A percentile compares a stretch with the other conserved stretches of the same genome.
These are phyloP conservation scores for Kwoniella europaea DNA, from an alignment of 768 basidiomycete species.

Conservation along the genomic window DNA sequence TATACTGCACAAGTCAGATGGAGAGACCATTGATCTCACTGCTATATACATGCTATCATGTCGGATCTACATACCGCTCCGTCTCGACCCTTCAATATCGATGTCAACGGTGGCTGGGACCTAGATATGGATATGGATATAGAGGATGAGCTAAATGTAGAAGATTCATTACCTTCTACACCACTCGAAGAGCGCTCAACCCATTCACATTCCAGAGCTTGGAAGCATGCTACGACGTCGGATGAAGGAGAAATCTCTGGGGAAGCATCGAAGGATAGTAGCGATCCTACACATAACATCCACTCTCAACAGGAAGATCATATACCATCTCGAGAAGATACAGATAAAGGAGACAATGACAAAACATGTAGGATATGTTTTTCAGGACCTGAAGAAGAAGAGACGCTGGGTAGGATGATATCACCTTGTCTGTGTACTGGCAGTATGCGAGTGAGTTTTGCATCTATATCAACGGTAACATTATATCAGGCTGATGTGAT, in stretches of 20 bases:
- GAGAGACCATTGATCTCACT: too few species aligned
- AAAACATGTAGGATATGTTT: slow-evolving; percentile 77
- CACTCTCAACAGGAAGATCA: background rate
- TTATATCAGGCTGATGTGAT: background rate
- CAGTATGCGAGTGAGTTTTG: slow-evolving; percentile 67
- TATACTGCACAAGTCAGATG: too few species aligned
- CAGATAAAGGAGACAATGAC: slow-evolving; percentile 34
- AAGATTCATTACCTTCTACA: slow-evolving; percentile 25
- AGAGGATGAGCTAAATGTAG: slow-evolving; percentile 26
- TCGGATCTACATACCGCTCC: background rate
- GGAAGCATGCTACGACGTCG: background rate
- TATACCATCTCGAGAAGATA: background rate
- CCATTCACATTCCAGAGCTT: background rate
- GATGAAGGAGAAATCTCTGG: background rate
- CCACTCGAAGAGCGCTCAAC: background rate
- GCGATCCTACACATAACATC: background rate
- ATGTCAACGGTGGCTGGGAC: background rate
- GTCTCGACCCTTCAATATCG: background rate
- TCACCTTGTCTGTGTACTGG: slow-evolving; percentile 80
- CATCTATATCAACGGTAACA: background rate
- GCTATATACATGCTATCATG: too few species aligned
- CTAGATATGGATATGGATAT: slow-evolving; percentile 12
- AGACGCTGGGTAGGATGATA: slow-evolving; percentile 73
- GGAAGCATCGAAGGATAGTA: too few species aligned
- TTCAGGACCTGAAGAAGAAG: slow-evolving; percentile 65